Conservation (phyloP, 1,284 basidiomycete species). For the Leccinum fuscescens region DNA sequence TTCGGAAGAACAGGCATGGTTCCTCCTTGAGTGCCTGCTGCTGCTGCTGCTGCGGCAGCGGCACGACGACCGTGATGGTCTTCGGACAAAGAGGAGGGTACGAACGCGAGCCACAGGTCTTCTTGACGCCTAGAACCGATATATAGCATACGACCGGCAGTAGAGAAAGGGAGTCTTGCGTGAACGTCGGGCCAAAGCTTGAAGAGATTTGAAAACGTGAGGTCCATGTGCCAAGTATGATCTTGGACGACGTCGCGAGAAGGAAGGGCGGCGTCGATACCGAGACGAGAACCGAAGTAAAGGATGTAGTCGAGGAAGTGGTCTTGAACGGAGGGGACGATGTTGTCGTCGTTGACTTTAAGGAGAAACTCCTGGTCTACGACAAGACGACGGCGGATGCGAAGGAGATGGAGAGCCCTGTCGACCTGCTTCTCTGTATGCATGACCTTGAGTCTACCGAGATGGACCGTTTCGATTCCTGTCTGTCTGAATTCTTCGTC, state of each 20-base stretch:
- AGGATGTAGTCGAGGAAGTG: slow-evolving; percentile 10
- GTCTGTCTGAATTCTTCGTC: not conserved
- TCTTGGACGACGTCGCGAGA: not conserved
- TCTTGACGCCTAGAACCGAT: slow-evolving; percentile 4
- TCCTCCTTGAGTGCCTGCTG: too few species aligned
- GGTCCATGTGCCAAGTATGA: slow-evolving; percentile 4
- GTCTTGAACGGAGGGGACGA: not conserved
- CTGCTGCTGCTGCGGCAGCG: too few species aligned
- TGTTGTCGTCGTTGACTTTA: not conserved
- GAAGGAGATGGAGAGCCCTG: not conserved
- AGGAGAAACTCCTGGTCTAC: not conserved
- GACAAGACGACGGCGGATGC: not conserved
- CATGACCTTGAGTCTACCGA: not conserved
- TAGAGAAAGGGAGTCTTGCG: slow-evolving; percentile 2
- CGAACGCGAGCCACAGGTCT: slow-evolving; percentile 9
- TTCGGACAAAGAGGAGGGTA: not conserved
- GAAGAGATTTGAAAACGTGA: not conserved
- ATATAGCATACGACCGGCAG: slow-evolving; percentile 3
- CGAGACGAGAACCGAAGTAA: not conserved
- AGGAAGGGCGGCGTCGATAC: slow-evolving; percentile 5
- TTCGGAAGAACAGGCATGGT: not conserved
- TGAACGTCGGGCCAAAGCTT: slow-evolving; percentile 6
- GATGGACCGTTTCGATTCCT: not conserved
- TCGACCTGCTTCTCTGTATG: not conserved
- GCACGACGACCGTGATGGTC: not conserved